These are phyloP conservation scores for Fragaria nilgerrensis DNA, from an alignment of 306 rosid genomes.

Conservation along the genomic window DNA sequence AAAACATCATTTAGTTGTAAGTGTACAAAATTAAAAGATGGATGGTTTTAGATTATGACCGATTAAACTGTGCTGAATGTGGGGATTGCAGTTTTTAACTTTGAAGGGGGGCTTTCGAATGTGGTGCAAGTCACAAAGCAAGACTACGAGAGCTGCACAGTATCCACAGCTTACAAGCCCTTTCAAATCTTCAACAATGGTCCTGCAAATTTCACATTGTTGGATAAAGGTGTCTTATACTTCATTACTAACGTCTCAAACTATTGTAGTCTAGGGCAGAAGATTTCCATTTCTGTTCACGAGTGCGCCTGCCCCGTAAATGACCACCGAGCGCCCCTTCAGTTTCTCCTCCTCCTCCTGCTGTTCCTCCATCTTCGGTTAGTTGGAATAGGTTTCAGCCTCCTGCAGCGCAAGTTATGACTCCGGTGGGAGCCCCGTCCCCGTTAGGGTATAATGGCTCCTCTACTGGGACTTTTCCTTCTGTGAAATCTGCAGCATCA, in stretches of 20 bases:
- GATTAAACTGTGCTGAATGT: neutral
- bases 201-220: constrained; percentile 29
- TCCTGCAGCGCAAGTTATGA: neutral
- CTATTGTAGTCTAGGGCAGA: constrained; percentile 39
- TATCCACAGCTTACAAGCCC: constrained; percentile 32
- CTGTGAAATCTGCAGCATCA: neutral
- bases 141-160: constrained; percentile 37
- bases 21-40: neutral
- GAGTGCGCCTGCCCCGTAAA: neutral
- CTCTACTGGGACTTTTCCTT: neutral
- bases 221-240: constrained; percentile 27
- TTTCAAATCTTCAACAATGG: constrained; percentile 20
- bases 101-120: constrained; percentile 31
- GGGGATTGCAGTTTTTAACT: constrained; percentile 32
- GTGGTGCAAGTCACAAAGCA: constrained; percentile 41
- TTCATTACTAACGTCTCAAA: constrained; percentile 40
- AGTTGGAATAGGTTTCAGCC: neutral
- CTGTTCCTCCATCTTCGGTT: constrained; percentile 1
- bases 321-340: neutral
- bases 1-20: neutral
- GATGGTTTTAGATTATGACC: neutral
- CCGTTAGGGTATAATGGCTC: neutral
- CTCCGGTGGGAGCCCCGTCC: neutral
- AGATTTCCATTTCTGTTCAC: constrained; percentile 33
- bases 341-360: neutral